phyloP scores from a whole-genome alignment of 2,329 filamentous ascomycete species.

The Colletotrichum kahawae region DNA sequence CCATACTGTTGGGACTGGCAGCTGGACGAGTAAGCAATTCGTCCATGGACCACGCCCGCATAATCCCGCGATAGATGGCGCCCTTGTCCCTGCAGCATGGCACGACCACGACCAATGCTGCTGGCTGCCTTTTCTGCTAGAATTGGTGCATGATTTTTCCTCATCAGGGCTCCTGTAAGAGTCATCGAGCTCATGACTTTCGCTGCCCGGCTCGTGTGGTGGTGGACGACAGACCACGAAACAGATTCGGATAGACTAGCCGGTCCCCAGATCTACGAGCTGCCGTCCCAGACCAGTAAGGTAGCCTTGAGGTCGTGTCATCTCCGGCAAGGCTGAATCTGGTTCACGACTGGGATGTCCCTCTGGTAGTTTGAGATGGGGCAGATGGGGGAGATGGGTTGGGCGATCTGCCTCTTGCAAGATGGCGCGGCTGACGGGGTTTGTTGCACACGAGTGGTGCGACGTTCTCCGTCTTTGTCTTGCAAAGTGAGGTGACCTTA shows the following conservation, averaged over 20 bases:
- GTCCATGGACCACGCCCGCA: not conserved
- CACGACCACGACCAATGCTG: not conserved
- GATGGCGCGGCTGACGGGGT: not conserved
- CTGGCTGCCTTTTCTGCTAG: not conserved
- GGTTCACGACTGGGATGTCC: not conserved
- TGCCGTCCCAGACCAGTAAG: not conserved
- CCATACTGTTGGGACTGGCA: not conserved
- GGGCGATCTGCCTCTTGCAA: constrained; percentile 12
- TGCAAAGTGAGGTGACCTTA: not conserved
- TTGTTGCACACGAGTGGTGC: not conserved
- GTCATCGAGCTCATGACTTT: not conserved
- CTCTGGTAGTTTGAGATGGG: not conserved
- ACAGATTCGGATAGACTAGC: not conserved
- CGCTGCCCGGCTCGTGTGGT: not conserved
- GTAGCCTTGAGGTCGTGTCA: not conserved
- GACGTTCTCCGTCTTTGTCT: constrained; percentile 5
- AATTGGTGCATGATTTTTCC: not conserved
- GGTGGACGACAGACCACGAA: not conserved
- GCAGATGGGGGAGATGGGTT: not conserved
- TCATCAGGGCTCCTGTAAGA: not conserved
- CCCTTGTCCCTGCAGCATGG: not conserved
- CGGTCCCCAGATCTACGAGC: not conserved
- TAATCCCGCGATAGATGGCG: not conserved
- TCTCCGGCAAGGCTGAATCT: constrained; percentile 15
- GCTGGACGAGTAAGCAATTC: not conserved